phyloP scores from a whole-genome alignment of 495 filamentous ascomycete genomes.

The Xylaria longipes region DNA sequence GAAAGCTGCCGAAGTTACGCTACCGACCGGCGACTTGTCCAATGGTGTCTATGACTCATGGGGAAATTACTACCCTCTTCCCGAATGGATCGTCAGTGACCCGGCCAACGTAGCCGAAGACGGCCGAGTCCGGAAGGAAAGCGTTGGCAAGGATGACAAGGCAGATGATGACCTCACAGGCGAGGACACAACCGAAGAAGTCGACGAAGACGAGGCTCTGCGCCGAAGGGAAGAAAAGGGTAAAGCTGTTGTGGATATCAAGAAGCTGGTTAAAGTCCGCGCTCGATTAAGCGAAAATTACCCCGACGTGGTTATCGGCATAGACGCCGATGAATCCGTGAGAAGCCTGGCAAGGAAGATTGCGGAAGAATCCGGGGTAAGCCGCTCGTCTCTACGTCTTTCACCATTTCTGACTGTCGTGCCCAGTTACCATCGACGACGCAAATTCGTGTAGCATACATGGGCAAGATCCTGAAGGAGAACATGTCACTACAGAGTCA shows the following conservation, averaged over 20 bases:
- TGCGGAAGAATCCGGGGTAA: constrained; percentile 69
- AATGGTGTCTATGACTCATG: constrained; percentile 80
- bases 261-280: constrained; percentile 64
- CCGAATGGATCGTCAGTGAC: constrained; percentile 76
- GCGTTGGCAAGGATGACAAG: constrained; percentile 46
- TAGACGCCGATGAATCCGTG: constrained; percentile 68
- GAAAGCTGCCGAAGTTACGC: constrained; percentile 77
- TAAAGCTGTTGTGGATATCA: constrained; percentile 55
- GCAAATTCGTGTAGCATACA: constrained; percentile 73
- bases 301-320: constrained; percentile 65
- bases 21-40: constrained; percentile 75
- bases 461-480: constrained; percentile 80
- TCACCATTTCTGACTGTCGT: constrained; percentile 28
- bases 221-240: constrained; percentile 71
- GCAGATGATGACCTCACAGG: constrained; percentile 54
- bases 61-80: constrained; percentile 77
- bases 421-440: constrained; percentile 56
- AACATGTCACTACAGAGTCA: constrained; percentile 65
- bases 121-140: constrained; percentile 29
- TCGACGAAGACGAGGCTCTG: constrained; percentile 58
- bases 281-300: constrained; percentile 75
- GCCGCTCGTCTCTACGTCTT: constrained; percentile 34
- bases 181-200: constrained; percentile 46
- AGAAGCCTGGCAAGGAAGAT: constrained; percentile 66
- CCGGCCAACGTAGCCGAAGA: constrained; percentile 70